A percentile compares a stretch with the other conserved stretches of the same genome.
phyloP scores from a whole-genome alignment of 208 protist species.

The Willaertia magna region DNA sequence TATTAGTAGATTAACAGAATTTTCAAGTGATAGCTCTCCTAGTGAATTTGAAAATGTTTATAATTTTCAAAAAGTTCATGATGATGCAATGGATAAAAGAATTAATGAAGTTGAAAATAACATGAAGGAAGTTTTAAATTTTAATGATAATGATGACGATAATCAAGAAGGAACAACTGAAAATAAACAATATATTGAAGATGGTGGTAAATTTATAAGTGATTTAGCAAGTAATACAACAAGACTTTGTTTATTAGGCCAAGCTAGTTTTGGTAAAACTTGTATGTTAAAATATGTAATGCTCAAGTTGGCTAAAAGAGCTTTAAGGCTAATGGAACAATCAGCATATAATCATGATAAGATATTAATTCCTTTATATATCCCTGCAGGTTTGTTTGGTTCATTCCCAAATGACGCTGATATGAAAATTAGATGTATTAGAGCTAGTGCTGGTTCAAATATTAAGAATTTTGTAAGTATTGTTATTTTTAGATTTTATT shows the following conservation, averaged over 20 bases:
- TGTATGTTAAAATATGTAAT: not conserved
- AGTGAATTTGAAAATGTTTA: not conserved
- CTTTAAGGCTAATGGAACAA: not conserved
- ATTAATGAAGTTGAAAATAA: not conserved
- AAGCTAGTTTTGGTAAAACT: not conserved
- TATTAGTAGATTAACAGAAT: not conserved
- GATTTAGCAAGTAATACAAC: not conserved
- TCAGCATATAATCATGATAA: not conserved
- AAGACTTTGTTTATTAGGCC: not conserved
- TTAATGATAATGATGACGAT: not conserved
- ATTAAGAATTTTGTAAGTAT: not conserved
- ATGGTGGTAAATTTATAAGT: not conserved
- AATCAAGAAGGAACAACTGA: not conserved
- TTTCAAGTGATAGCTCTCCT: not conserved
- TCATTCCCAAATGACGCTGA: not conserved
- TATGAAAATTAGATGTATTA: not conserved
- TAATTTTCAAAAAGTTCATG: not conserved
- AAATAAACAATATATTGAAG: not conserved
- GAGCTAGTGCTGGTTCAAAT: not conserved
- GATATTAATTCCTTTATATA: not conserved
- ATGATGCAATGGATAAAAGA: not conserved
- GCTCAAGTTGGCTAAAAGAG: not conserved
- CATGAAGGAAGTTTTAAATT: not conserved
- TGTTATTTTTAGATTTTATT: too few species aligned
- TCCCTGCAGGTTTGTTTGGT: not conserved